Evolutionary conservation across 2,329 filamentous ascomycete species (phyloP), one percentile per base, ranked within the genome.

Genomic region (Arthrobotrys entomopaga): DNA sequence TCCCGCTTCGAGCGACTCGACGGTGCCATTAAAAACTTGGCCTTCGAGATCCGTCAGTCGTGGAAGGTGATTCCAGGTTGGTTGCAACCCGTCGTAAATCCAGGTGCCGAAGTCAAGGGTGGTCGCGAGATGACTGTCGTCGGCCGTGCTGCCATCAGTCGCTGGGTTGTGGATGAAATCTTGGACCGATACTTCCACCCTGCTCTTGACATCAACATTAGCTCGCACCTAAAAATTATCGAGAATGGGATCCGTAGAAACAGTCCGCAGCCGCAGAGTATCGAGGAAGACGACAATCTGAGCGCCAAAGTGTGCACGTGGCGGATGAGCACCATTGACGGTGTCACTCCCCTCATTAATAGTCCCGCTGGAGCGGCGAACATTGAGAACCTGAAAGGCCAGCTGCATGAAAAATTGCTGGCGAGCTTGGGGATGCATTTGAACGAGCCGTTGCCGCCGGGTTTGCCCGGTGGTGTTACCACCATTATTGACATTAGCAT

Each of bases 71-170:
- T 98, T 64, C 95, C 95, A 0, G 80, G 85, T 4, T 98, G 93
- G 92, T 84, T 99, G 50, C 86, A 88, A 64, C 86, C 86, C 22
- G 91, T 89, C 64, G 91, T 96, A 77, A 97, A 94, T 81, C 86
- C 90, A 60, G 93, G 96, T 79, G 94, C 93, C 0, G 85, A 96
- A 63, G 87, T 89, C 78, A 92, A 90, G 8, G 95, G 93, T 75
- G 96, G 93, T 80, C 93, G 97, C 81, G 95, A 99, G 82, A 99
- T 99, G 95, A 98, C 93, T 5, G 93, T 93, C 3, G 90, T 96
- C 22, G 95, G 95, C 15, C 88, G 94, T 63, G 93, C 94, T 11
- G 88, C 93, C 77, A 93, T 99, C 78, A 91, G 91, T 26, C 88
- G 89, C 73, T 99, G 94, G 92, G 83, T 99, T 4, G 89, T 94